These are phyloP conservation scores for Nicotiana knightiana DNA, from an alignment of 257 asterid species.

Conservation along the genomic window DNA sequence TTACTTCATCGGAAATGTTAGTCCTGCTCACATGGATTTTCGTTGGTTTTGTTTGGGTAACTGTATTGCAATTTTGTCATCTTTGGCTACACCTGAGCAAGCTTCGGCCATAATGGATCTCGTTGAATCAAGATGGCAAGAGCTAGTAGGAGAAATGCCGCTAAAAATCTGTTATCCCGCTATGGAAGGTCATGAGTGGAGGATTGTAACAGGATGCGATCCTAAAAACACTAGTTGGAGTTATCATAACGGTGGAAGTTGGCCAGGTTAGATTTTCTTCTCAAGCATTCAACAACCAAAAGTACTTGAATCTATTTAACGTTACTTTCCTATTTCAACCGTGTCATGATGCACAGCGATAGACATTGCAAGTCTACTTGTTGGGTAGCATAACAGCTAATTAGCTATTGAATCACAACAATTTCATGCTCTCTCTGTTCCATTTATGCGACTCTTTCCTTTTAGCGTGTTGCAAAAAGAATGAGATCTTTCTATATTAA, in stretches of 20 bases:
- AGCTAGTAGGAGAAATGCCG: constrained; percentile 91
- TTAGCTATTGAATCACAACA: no score
- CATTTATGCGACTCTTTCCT: not conserved
- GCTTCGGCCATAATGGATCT: constrained; percentile 92
- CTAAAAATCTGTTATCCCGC: constrained; percentile 78
- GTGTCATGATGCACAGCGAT: no score
- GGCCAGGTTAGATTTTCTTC: constrained; percentile 64
- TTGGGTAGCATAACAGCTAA: not conserved
- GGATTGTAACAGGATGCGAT: constrained; percentile 80
- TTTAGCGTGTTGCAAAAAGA: not conserved
- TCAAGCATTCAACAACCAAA: not conserved
- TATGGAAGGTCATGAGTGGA: constrained; percentile 89
- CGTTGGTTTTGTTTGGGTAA: constrained; percentile 94
- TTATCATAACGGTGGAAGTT: constrained; percentile 89
- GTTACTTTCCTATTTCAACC: not conserved
- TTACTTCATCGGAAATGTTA: constrained; percentile 79
- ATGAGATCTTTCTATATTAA: not conserved
- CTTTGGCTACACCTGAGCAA: constrained; percentile 85
- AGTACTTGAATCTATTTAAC: not conserved
- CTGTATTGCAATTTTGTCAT: constrained; percentile 71
- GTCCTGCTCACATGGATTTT: constrained; percentile 90
- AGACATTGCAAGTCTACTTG: not conserved
- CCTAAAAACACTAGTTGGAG: constrained; percentile 92
- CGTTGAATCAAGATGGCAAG: constrained; percentile 75
- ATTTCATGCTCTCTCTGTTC: not conserved